A percentile compares a stretch with the other conserved stretches of the same genome.
Conservation (phyloP, 2,329 filamentous ascomycete species). For the Metarhizium rileyi region DNA sequence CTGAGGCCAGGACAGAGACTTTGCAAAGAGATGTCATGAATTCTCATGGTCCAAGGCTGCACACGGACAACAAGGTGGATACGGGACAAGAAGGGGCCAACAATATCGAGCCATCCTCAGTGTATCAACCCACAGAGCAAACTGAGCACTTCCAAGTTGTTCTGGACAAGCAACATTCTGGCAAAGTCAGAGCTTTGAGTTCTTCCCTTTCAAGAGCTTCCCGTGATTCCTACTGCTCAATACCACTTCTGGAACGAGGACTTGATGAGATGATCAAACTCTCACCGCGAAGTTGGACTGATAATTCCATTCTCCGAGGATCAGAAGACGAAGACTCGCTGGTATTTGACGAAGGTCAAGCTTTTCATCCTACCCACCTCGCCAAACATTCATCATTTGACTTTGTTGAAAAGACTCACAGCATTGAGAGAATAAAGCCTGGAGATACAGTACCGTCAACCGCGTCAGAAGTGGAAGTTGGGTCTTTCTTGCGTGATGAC, state of each 20-base stretch:
- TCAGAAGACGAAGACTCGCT: slow-evolving; percentile 31
- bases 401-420: slow-evolving; percentile 43
- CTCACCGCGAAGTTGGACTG: slow-evolving; percentile 31
- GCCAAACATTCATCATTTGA: slow-evolving; percentile 39
- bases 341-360: slow-evolving; percentile 10
- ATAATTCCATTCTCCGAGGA: slow-evolving; percentile 43
- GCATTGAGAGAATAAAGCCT: slow-evolving; percentile 34
- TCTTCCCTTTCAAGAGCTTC: slow-evolving; percentile 53
- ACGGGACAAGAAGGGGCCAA: not conserved
- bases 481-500: slow-evolving; percentile 41
- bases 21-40: not conserved
- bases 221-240: slow-evolving; percentile 65
- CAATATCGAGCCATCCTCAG: not conserved
- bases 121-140: not conserved
- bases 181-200: slow-evolving; percentile 24
- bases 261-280: slow-evolving; percentile 37
- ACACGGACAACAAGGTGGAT: not conserved
- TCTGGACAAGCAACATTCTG: slow-evolving; percentile 6
- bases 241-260: slow-evolving; percentile 65
- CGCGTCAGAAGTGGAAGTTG: slow-evolving; percentile 17
- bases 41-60: not conserved
- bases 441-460: slow-evolving; percentile 21
- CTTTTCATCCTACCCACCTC: slow-evolving; percentile 14
- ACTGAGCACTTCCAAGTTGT: not conserved
- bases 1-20: not conserved